Base-by-base conservation (phyloP, 768 basidiomycete genomes). In the Atractiella rhizophila region DNA sequence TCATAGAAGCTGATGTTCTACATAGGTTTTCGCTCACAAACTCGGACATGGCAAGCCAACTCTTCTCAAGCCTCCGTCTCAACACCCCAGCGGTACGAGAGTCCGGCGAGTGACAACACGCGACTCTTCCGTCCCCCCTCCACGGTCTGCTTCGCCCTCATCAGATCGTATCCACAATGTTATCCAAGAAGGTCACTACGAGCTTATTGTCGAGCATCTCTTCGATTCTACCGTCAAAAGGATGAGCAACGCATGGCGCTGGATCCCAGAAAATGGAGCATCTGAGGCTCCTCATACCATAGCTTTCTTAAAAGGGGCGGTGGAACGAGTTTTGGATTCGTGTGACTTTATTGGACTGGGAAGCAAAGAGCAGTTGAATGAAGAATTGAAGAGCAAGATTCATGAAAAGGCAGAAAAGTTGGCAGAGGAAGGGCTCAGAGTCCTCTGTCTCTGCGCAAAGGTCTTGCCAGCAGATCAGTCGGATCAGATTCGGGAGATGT, bases 141-240 rank as follows among this genome's bases (percentile, higher is more conserved):
- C 26, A 16, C 21, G 28, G 16, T 2, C 15, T n/a, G 5, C 39
- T 24, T 31, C 12, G 29, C 29, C 15, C 26, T 10, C 9, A 18
- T 20, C 13, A 39, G 18, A 41, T 23, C 6, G 23, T n/a, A 10
- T 30, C 13, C 24, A n/a, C 15, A 26, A 13, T 8, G 31, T 23
- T 10, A 20, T 9, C 6, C 40, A 29, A 13, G 45, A 42, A 3
- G 58, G 57, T 20, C 53, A 57, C 43, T 62, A 57, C 42, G 53
- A 57, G 40, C 57, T 56, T 40, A 27, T 61, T 28, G 48, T 60
- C 42, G 63, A 64, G 48, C 61, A 59, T 52, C 61, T 63, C 8
- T 64, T 64, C 51, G 64, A 65, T 44, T 61, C 59, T n/a, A 58
- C 54, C 23, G 54, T 63, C 47, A 64, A 64, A 51, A 56, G 63